Percentiles rank a stretch among this genome's conserved stretches.
phyloP scores from a whole-genome alignment of 345 rosid species.

The Cardamine chenopodiifolia region DNA sequence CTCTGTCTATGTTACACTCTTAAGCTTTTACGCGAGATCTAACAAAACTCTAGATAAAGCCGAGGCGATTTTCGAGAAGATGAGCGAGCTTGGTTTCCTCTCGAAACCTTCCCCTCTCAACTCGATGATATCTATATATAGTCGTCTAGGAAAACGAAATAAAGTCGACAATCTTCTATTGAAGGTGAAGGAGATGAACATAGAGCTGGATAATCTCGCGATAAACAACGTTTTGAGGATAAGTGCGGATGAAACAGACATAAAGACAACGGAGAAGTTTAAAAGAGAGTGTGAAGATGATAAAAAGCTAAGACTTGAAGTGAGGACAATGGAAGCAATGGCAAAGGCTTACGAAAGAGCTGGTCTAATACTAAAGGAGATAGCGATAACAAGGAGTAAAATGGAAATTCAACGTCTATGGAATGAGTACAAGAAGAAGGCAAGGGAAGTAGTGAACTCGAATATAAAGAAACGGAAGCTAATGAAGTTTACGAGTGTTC shows the following conservation, averaged over 20 bases:
- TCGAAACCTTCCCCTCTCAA: not conserved
- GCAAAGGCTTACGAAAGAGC: slow-evolving; percentile 10
- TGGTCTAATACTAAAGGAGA: slow-evolving; percentile 10
- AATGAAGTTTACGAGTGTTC: not conserved
- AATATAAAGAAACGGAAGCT: not conserved
- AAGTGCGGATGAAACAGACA: not conserved
- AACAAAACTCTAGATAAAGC: not conserved
- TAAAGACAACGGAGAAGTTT: slow-evolving; percentile 12
- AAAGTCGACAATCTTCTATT: not conserved
- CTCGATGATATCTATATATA: slow-evolving; percentile 7
- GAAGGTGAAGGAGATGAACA: not conserved
- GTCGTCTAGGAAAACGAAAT: not conserved
- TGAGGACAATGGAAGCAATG: slow-evolving; percentile 8
- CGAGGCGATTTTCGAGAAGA: not conserved
- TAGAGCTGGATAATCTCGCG: slow-evolving; percentile 4
- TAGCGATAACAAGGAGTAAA: not conserved
- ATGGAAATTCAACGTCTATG: slow-evolving; percentile 13
- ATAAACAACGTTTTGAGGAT: slow-evolving; percentile 18
- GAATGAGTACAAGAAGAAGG: not conserved
- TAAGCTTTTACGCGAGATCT: not conserved
- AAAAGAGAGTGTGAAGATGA: not conserved
- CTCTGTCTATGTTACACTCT: not conserved
- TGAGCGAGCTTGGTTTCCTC: slow-evolving; percentile 1
- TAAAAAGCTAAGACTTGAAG: not conserved
- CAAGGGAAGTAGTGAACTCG: not conserved